Evolutionary conservation across 1,284 basidiomycete genomes (phyloP).

Genomic region (Athelia sp.): DNA sequence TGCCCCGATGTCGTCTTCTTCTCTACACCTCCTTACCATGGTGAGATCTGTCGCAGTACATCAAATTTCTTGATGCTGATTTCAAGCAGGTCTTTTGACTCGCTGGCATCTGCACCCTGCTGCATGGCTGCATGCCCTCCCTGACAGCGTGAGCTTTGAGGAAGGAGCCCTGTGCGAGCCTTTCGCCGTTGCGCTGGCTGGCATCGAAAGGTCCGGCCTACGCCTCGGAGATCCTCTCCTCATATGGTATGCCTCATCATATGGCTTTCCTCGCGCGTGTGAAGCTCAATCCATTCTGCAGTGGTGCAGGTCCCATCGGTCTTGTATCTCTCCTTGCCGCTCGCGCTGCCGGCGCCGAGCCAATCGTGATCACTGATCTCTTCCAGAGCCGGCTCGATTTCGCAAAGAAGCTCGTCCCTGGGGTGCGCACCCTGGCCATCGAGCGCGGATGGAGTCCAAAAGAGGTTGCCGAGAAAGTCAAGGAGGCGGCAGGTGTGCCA

Average conservation of each 20-base stretch:
- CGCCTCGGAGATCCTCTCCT: conserved; percentile 56
- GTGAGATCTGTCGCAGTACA: conserved; percentile 20
- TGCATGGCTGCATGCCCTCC: conserved; percentile 58
- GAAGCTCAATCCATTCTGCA: conserved; percentile 17
- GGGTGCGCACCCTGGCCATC: conserved; percentile 53
- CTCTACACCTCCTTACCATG: conserved; percentile 62
- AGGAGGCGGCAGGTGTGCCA: conserved; percentile 35
- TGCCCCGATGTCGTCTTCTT: conserved; percentile 62
- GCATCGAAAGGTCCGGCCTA: conserved; percentile 54
- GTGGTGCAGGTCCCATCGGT: conserved; percentile 84
- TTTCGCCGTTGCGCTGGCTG: conserved; percentile 56
- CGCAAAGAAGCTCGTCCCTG: conserved; percentile 74
- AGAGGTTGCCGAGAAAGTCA: conserved; percentile 46
- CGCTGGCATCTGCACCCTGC: conserved; percentile 61
- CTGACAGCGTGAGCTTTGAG: conserved; percentile 53
- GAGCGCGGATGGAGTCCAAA: conserved; percentile 35
- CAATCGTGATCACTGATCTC: conserved; percentile 78
- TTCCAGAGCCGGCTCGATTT: conserved; percentile 78
- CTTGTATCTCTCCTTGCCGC: conserved; percentile 76
- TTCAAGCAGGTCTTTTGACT: conserved; percentile 44
- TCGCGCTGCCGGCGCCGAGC: conserved; percentile 74
- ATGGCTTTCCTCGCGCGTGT: not conserved
- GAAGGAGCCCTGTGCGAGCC: conserved; percentile 63
- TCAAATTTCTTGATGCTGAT: too few species aligned
- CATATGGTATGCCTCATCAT: conserved; percentile 39